These are phyloP conservation scores for Coemansia sp. DNA, from an alignment of 192 early-diverging fungal species.

Conservation along the genomic window DNA sequence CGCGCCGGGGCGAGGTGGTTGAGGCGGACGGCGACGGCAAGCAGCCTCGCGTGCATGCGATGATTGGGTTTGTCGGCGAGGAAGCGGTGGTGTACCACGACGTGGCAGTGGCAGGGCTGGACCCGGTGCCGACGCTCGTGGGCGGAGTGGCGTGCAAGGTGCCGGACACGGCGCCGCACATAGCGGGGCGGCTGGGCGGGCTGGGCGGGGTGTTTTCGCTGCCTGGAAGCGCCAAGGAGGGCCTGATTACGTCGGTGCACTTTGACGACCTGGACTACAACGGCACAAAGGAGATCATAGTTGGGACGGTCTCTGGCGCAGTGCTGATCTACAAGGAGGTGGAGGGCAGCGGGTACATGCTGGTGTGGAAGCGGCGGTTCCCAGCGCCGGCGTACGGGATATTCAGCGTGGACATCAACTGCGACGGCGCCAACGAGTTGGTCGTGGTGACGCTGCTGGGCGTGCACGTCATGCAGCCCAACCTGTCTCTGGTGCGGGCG, in stretches of 20 bases:
- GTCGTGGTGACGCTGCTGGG: constrained; percentile 57
- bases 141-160: constrained; percentile 34
- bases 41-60: constrained; percentile 41
- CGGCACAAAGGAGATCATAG: constrained; percentile 45
- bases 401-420: constrained; percentile 51
- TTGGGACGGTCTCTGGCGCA: constrained; percentile 47
- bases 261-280: constrained; percentile 51
- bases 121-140: constrained; percentile 54
- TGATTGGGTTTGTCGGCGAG: constrained; percentile 53
- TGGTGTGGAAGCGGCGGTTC: constrained; percentile 55
- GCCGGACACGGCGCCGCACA: constrained; percentile 33
- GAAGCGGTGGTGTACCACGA: constrained; percentile 56
- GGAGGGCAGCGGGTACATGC: constrained; percentile 35
- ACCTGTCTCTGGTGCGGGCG: constrained; percentile 38
- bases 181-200: constrained; percentile 41
- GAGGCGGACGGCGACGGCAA: neutral
- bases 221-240: constrained; percentile 41
- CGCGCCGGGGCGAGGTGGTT: neutral
- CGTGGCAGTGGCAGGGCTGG: constrained; percentile 47
- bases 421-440: constrained; percentile 55
- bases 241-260: constrained; percentile 50
- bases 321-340: constrained; percentile 54
- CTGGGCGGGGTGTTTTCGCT: constrained; percentile 49
- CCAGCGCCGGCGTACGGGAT: constrained; percentile 51
- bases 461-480: constrained; percentile 56